Base-by-base conservation (phyloP, 2,329 filamentous ascomycete species). In the Akanthomyces muscarius region DNA sequence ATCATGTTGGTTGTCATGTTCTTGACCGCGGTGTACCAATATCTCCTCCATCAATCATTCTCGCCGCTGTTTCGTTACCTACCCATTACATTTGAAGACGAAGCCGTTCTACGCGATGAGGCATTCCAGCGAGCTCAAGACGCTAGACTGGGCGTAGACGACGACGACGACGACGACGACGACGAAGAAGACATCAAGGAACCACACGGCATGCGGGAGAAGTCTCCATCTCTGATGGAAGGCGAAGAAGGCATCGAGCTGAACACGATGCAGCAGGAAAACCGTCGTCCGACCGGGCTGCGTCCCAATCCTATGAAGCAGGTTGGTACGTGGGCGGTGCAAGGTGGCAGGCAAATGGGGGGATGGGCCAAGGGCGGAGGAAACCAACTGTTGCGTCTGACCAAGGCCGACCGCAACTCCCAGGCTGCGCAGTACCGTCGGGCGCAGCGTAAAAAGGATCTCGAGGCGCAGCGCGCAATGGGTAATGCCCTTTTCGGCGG, bases 71-170 rank as follows among this genome's bases (percentile, higher is more conserved):
- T 96, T 72, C 86, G 89, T 45, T 97, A 97, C 70, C 80, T 99
- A 4, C 95, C 95, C 0, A 96, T 98, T 66, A 98, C 94, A 0
- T 87, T 98, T 62, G 95, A 99, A 73, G 95, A 98, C 66, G 94
- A 97, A 71, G 95, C 95, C 3, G 91, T 95, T 0, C 79, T 91
- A n/a, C 88, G 94, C 7, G 95, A 99, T 68, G 87, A 94, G 70
- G 91, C 90, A 45, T 99, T 98, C 72, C 89, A 92, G 68, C 83
- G 89, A 53, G 89, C 88, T 4, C 92, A 96, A 72, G 86, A 88
- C 63, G 81, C 81, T 25, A 87, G 89, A 10, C 84, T 93, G 63
- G 87, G 88, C 0, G 74, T 90, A 7, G 78, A 83, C 0, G 78
- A 83, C 0, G 81, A 84, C 13, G 80, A 82, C 0, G 81, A 84